Base-by-base conservation (phyloP, 2,329 filamentous ascomycete species). In the Rachicladosporium sp. region DNA sequence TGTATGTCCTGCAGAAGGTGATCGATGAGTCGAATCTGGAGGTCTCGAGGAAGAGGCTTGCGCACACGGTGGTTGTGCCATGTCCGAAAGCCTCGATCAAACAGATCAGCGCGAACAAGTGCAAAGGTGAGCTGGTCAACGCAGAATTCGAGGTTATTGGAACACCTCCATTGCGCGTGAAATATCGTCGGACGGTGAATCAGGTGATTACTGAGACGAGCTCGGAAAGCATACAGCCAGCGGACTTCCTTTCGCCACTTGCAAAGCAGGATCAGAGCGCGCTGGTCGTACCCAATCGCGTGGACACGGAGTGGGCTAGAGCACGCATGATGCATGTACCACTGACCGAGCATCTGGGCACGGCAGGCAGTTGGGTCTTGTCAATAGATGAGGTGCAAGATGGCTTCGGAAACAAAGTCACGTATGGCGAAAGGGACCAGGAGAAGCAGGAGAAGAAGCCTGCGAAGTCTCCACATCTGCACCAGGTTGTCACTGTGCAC, bases 11-110 rank as follows among this genome's bases (percentile, higher is more conserved):
- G 27, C 75, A 80, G 42, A 86, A 79, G 56, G 87, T 98, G 7
- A 66, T 94, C 46, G 91, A 98, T 58, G 81, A 93, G 58, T 91
- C 93, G 43, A 93, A 94, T 59, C 74, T 98, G 27, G 87, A 96
- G 58, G 59, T 62, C 0, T 50, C 55, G 6, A 49, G 56, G 27
- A 59, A 57, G 34, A 46, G 46, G 23, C 85, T 95, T 8, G 86
- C 88, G 52, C 84, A 91, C 51, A 82, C 87, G 0, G 80, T 93
- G 40, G 80, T 98, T 36, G 86, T 93, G 9, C 69, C 76, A 21
- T 98, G 91, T 57, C 91, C 91, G 1, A 79, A 77, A 49, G 91
- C 86, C 12, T 70, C 70, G 37, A 78, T 96, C 21, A 76, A 77
- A 45, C 70, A 73, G 1, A 69, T 77, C 5, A 71, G 74, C 13